Conservation (phyloP, 139 green algal genomes). For the Micractinium sp. region DNA sequence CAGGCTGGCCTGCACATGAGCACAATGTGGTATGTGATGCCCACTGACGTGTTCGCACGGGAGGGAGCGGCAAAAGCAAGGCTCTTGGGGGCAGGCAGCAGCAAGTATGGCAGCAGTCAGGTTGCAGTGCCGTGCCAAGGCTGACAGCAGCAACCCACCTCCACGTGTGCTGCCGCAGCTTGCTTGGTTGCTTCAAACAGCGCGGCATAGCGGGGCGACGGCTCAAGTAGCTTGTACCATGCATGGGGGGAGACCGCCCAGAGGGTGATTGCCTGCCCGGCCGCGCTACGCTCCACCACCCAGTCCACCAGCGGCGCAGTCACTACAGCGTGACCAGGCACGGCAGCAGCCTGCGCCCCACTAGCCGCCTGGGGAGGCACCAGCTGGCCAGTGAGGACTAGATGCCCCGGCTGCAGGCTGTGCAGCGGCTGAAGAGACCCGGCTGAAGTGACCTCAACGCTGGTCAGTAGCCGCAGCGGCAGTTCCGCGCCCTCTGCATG, state of each 20-base stretch:
- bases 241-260: slow-evolving; percentile 37
- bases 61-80: not conserved
- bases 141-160: not conserved
- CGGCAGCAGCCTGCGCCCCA: not conserved
- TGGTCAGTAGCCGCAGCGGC: slow-evolving; percentile 38
- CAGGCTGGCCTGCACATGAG: not conserved
- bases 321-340: not conserved
- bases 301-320: slow-evolving; percentile 21
- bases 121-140: not conserved
- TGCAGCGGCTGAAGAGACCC: not conserved
- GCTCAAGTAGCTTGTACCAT: slow-evolving; percentile 37
- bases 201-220: not conserved
- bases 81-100: not conserved
- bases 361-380: not conserved
- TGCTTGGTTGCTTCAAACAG: slow-evolving; percentile 8
- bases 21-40: too few species aligned
- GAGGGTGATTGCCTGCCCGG: not conserved
- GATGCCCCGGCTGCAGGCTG: not conserved
- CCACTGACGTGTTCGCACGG: too few species aligned
- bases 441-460: slow-evolving; percentile 10
- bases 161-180: not conserved
- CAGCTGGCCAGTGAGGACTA: not conserved
- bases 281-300: slow-evolving; percentile 34
- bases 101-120: not conserved
- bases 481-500: slow-evolving; percentile 34